Evolutionary conservation across 2,329 filamentous ascomycete genomes (phyloP).

Genomic region (Aspergillus pseudoterreus): DNA sequence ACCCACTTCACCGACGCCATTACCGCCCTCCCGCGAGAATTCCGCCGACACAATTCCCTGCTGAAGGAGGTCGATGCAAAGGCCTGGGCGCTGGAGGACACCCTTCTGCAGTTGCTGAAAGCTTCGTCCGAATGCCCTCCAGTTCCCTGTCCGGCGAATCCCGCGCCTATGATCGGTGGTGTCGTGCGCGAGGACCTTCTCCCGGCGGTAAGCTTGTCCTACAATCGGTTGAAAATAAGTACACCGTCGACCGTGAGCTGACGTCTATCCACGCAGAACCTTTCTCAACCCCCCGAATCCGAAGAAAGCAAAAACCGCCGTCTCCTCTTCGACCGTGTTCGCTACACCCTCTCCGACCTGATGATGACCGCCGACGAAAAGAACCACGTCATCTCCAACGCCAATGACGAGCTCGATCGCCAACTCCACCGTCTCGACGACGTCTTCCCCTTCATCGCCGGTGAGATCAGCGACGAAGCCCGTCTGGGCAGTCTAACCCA

Average conservation of each 20-base stretch:
- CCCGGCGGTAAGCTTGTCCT: slow-evolving; percentile 23
- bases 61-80: slow-evolving; percentile 98
- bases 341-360: slow-evolving; percentile 76
- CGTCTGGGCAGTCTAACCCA: slow-evolving; percentile 87
- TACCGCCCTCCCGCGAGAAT: slow-evolving; percentile 86
- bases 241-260: not conserved
- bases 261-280: slow-evolving; percentile 5
- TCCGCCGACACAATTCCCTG: slow-evolving; percentile 91
- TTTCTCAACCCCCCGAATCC: slow-evolving; percentile 28
- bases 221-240: not conserved
- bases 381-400: slow-evolving; percentile 91
- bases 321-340: slow-evolving; percentile 72
- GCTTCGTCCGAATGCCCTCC: slow-evolving; percentile 30
- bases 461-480: slow-evolving; percentile 90
- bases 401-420: slow-evolving; percentile 81
- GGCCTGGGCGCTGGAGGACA: slow-evolving; percentile 81
- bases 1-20: slow-evolving; percentile 86
- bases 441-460: slow-evolving; percentile 79
- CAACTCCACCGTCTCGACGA: slow-evolving; percentile 81
- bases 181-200: slow-evolving; percentile 32
- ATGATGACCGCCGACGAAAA: slow-evolving; percentile 93
- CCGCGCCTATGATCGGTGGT: slow-evolving; percentile 34
- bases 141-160: slow-evolving; percentile 30
- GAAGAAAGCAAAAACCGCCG: slow-evolving; percentile 46
- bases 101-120: slow-evolving; percentile 69